A percentile compares a stretch with the other conserved stretches of the same genome.
Conservation (phyloP, 805 yeast species). For the Pichia membranifaciens region DNA sequence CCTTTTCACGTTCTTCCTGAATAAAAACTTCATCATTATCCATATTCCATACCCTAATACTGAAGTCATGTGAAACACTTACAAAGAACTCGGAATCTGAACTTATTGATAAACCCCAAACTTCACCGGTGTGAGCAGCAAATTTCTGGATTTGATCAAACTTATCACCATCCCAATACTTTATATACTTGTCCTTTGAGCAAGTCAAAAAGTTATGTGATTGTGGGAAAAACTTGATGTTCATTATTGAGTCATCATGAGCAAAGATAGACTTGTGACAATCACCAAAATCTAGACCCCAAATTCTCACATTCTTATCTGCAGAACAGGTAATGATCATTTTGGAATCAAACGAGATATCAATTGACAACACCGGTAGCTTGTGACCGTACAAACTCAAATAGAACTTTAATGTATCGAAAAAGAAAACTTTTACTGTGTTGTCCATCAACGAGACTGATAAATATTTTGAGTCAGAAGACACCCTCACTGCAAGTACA, state of each 20-base stretch:
- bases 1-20: conserved; percentile 95
- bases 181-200: conserved; percentile 82
- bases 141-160: conserved; percentile 89
- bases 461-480: conserved; percentile 70
- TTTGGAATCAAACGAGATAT: conserved; percentile 84
- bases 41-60: conserved; percentile 88
- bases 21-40: conserved; percentile 93
- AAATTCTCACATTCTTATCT: conserved; percentile 92
- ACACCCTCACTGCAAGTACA: conserved; percentile 68
- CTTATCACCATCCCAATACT: conserved; percentile 98
- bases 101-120: conserved; percentile 86
- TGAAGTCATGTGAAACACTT: conserved; percentile 87
- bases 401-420: conserved; percentile 81
- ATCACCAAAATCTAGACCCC: conserved; percentile 99
- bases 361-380: conserved; percentile 88
- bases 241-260: conserved; percentile 93
- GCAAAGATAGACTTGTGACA: conserved; percentile 96
- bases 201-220: conserved; percentile 85
- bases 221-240: conserved; percentile 76
- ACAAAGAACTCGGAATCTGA: conserved; percentile 64
- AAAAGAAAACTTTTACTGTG: conserved; percentile 91
- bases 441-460: conserved; percentile 86
- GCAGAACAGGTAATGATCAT: conserved; percentile 90
- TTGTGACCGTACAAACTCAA: conserved; percentile 93
- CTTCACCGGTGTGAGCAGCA: conserved; percentile 84